These are phyloP conservation scores for Clarireedia paspali DNA, from an alignment of 2,329 filamentous ascomycete genomes.

Conservation along the genomic window DNA sequence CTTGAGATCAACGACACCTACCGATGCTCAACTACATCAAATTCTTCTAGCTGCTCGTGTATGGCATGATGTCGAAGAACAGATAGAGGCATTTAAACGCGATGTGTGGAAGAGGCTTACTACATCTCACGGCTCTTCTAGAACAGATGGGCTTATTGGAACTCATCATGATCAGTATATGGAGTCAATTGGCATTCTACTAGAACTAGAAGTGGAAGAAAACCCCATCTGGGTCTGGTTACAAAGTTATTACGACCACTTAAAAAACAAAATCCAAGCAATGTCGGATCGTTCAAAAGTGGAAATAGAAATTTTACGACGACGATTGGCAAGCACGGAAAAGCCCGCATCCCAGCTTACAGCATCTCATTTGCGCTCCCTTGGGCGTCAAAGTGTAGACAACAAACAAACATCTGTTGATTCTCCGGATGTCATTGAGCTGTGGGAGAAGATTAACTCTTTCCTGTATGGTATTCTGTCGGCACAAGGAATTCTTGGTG, in stretches of 20 bases:
- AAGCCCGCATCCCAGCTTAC: constrained; percentile 62
- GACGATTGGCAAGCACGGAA: constrained; percentile 67
- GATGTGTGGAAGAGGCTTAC: constrained; percentile 81
- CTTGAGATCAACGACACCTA: constrained; percentile 49
- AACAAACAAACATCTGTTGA: constrained; percentile 62
- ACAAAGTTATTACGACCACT: constrained; percentile 76
- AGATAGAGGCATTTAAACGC: constrained; percentile 79
- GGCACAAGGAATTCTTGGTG: constrained; percentile 72
- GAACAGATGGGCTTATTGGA: constrained; percentile 13
- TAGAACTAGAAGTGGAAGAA: constrained; percentile 92
- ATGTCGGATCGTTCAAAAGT: constrained; percentile 81
- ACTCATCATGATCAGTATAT: constrained; percentile 72
- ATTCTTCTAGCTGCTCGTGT: constrained; percentile 84
- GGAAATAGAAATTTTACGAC: constrained; percentile 84
- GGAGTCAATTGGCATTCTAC: constrained; percentile 77
- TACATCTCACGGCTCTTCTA: constrained; percentile 49
- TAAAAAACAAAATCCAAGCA: constrained; percentile 76
- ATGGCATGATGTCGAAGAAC: constrained; percentile 89
- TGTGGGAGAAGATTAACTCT: constrained; percentile 82
- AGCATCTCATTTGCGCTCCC: constrained; percentile 67
- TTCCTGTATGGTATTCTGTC: constrained; percentile 72
- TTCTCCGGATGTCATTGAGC: constrained; percentile 69
- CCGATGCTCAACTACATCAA: constrained; percentile 75
- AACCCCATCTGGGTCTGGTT: constrained; percentile 98
- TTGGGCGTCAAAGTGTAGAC: constrained; percentile 59